Evolutionary conservation across 441 rosid species (phyloP).

Genomic region (Pelargonium fulgidum): DNA sequence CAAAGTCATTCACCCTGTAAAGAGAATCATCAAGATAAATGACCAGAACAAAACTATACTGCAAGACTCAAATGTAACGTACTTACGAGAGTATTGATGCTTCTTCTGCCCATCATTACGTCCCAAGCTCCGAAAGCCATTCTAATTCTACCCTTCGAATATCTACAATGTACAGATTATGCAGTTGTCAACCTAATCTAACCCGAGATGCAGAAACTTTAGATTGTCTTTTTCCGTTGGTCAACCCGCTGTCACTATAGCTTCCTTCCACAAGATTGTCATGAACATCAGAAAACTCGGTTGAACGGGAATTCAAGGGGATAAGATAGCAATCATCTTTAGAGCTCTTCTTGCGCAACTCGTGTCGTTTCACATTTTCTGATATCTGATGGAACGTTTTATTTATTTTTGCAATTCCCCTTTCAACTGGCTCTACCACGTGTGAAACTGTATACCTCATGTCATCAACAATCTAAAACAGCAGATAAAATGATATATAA

Average conservation of each 20-base stretch:
- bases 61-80: background rate
- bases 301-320: conserved; percentile 65
- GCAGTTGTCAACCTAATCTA: conserved; percentile 30
- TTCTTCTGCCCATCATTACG: background rate
- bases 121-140: background rate
- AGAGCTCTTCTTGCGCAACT: conserved; percentile 53
- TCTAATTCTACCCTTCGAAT: too few species aligned
- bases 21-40: background rate
- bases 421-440: conserved; percentile 91
- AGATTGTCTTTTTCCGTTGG: conserved; percentile 47
- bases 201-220: conserved; percentile 33
- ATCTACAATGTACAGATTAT: background rate
- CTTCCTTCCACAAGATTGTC: conserved; percentile 65
- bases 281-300: conserved; percentile 70
- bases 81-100: conserved; percentile 8
- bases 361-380: conserved; percentile 72
- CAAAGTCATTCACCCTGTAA: conserved; percentile 16
- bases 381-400: conserved; percentile 75
- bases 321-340: conserved; percentile 78
- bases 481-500: too few species aligned
- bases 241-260: conserved; percentile 78
- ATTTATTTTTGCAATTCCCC: conserved; percentile 84
- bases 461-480: conserved; percentile 78
- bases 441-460: conserved; percentile 96
- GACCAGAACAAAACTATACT: background rate